Conservation (phyloP, 257 asterid genomes). For the Echites panduratus region DNA sequence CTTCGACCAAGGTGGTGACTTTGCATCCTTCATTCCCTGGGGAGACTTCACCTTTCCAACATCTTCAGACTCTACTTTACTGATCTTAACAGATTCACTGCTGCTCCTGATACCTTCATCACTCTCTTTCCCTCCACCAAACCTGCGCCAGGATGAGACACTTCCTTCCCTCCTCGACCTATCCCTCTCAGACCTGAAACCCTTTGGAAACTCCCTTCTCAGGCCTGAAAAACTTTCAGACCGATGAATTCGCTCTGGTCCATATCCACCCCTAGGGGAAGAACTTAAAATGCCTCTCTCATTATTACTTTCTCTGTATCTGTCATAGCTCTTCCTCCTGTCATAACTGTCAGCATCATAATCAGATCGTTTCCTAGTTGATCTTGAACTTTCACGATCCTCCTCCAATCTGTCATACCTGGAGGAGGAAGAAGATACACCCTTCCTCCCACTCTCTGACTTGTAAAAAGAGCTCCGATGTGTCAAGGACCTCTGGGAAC, state of each 20-base stretch:
- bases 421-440: constrained; percentile 60
- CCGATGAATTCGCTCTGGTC: constrained; percentile 61
- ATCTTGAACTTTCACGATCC: constrained; percentile 68
- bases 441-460: constrained; percentile 72
- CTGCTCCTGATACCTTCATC: constrained; percentile 65
- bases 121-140: constrained; percentile 61
- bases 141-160: constrained; percentile 82
- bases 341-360: constrained; percentile 64
- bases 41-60: constrained; percentile 61
- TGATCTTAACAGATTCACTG: constrained; percentile 50
- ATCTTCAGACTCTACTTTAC: constrained; percentile 51
- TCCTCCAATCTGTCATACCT: constrained; percentile 75
- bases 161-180: constrained; percentile 80
- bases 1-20: constrained; percentile 91
- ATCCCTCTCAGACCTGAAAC: constrained; percentile 94
- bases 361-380: constrained; percentile 57
- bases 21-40: constrained; percentile 47
- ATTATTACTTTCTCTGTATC: constrained; percentile 48
- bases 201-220: constrained; percentile 86
- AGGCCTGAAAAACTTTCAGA: constrained; percentile 85
- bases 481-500: constrained; percentile 64
- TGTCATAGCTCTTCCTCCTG: constrained; percentile 66
- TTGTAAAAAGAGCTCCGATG: constrained; percentile 65
- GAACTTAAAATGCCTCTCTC: constrained; percentile 67
- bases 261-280: constrained; percentile 67